Conservation (phyloP, 2,329 filamentous ascomycete genomes). For the Colletotrichum spaethianum region DNA sequence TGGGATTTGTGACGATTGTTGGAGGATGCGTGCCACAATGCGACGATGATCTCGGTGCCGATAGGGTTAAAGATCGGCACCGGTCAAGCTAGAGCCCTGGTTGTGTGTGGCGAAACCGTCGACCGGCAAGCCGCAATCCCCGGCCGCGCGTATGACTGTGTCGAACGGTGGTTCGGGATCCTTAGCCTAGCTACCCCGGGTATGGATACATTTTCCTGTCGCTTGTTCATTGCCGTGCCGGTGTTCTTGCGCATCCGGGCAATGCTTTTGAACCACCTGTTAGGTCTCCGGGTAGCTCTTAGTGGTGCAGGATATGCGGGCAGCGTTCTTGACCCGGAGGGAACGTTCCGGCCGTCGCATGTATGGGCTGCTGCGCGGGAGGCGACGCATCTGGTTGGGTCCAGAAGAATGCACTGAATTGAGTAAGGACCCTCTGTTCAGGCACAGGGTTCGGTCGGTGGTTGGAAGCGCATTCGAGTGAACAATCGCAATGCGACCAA, state of each 20-base stretch:
- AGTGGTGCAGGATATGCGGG: not conserved
- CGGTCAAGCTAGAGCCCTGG: constrained; percentile 19
- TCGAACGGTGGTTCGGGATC: constrained; percentile 5
- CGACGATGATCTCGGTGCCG: constrained; percentile 26
- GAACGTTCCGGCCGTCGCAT: constrained; percentile 28
- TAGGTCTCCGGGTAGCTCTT: not conserved
- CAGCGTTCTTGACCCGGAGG: constrained; percentile 18
- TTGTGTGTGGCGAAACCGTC: constrained; percentile 28
- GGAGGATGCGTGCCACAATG: constrained; percentile 11
- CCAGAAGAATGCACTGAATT: not conserved
- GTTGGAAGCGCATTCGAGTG: not conserved
- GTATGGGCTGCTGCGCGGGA: not conserved
- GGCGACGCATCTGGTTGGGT: constrained; percentile 4
- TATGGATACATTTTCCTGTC: not conserved
- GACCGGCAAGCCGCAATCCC: constrained; percentile 19
- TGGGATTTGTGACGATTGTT: constrained; percentile 25
- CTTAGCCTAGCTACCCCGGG: not conserved
- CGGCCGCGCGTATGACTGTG: constrained; percentile 5
- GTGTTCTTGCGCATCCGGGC: not conserved
- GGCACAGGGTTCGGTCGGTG: constrained; percentile 17
- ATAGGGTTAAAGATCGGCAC: constrained; percentile 35
- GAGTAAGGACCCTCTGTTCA: constrained; percentile 17
- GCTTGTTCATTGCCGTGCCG: constrained; percentile 8
- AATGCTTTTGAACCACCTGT: not conserved
- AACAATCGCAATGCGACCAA: not conserved